These are phyloP conservation scores for Talaromyces proteolyticus DNA, from an alignment of 495 filamentous ascomycete genomes.

Conservation along the genomic window DNA sequence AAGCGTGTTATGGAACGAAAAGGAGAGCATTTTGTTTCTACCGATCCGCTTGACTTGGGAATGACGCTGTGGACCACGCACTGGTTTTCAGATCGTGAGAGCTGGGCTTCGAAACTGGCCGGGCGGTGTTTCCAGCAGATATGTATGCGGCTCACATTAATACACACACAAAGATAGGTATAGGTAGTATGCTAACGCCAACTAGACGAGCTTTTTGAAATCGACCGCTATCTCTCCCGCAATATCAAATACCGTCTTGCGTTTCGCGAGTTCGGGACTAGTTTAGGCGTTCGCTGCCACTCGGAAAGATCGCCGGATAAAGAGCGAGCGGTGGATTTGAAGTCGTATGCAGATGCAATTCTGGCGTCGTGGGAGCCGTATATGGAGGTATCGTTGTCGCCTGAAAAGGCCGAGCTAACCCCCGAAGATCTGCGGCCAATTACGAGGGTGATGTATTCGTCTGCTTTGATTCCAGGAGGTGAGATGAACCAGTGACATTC, in stretches of 20 bases:
- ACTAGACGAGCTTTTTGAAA: constrained; percentile 36
- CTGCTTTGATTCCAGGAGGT: constrained; percentile 59
- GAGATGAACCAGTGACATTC: constrained; percentile 23
- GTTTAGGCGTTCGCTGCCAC: constrained; percentile 51
- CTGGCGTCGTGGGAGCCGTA: constrained; percentile 48
- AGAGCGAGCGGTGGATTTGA: constrained; percentile 32
- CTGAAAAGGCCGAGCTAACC: constrained; percentile 13
- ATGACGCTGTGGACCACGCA: constrained; percentile 63
- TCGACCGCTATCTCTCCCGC: constrained; percentile 32
- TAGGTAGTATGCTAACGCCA: too few species aligned
- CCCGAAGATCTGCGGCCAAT: constrained; percentile 52
- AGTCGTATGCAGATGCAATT: constrained; percentile 35
- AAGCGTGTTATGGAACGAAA: constrained; percentile 45
- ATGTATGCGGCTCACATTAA: constrained; percentile 15
- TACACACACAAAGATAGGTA: too few species aligned
- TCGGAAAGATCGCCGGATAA: constrained; percentile 29
- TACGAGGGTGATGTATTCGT: constrained; percentile 60
- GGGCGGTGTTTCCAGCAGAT: constrained; percentile 39
- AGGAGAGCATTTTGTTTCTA: constrained; percentile 42
- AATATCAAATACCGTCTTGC: constrained; percentile 42
- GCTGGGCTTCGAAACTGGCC: constrained; percentile 45
- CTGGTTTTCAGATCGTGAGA: constrained; percentile 45
- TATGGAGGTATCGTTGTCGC: constrained; percentile 26
- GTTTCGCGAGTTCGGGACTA: constrained; percentile 60
- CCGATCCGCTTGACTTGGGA: constrained; percentile 55